A percentile compares a stretch with the other conserved stretches of the same genome.
phyloP scores from a whole-genome alignment of 148 eudicot species.

The Cornus controversa region DNA sequence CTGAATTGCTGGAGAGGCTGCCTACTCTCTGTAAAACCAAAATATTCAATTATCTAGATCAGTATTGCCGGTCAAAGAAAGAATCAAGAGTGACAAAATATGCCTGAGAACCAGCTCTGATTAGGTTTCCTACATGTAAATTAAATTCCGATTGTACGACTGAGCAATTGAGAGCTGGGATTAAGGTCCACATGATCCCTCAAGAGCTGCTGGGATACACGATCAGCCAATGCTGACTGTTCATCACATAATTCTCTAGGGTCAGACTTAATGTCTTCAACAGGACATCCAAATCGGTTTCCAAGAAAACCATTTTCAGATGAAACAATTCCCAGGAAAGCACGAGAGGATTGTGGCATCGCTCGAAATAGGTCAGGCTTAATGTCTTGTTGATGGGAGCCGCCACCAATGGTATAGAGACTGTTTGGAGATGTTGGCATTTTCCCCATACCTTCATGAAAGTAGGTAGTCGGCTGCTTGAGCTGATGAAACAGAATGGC shows the following conservation, averaged over 20 bases:
- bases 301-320: conserved; percentile 39
- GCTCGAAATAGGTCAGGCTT: conserved; percentile 61
- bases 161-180: conserved; percentile 18
- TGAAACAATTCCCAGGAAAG: conserved; percentile 36
- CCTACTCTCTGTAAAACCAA: no score
- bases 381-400: conserved; percentile 55
- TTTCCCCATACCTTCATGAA: conserved; percentile 57
- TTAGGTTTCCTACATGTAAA: neutral
- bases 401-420: conserved; percentile 42
- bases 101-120: no score
- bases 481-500: conserved; percentile 62
- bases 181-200: conserved; percentile 71
- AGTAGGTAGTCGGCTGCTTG: conserved; percentile 43
- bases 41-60: no score
- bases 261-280: conserved; percentile 31
- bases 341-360: conserved; percentile 52
- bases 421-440: conserved; percentile 52
- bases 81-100: no score
- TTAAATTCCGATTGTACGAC: conserved; percentile 8
- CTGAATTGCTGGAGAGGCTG: no score
- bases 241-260: conserved; percentile 39
- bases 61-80: no score
- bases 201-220: conserved; percentile 71
- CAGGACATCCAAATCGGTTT: conserved; percentile 49
- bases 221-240: conserved; percentile 68